These are phyloP conservation scores for Cryphonectria nitschkei DNA, from an alignment of 2,329 filamentous ascomycete species.

Conservation along the genomic window DNA sequence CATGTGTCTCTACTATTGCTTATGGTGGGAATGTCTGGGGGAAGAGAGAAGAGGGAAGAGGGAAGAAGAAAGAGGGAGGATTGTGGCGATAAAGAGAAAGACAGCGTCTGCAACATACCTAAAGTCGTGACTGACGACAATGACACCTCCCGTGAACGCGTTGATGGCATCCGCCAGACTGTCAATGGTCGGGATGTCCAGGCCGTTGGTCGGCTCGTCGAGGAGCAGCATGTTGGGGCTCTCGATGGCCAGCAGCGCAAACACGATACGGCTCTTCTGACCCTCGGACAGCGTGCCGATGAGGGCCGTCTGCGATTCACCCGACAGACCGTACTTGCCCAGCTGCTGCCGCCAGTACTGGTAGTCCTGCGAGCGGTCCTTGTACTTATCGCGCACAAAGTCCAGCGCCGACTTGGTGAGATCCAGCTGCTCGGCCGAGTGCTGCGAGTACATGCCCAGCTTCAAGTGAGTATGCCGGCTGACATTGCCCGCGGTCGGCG, in stretches of 20 bases:
- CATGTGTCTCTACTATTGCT: background rate
- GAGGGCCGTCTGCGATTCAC: conserved; percentile 91
- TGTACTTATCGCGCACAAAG: conserved; percentile 96
- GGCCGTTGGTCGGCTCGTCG: conserved; percentile 98
- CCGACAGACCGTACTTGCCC: conserved; percentile 88
- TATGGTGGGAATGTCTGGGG: background rate
- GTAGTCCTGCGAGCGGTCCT: conserved; percentile 88
- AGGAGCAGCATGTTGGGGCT: conserved; percentile 96
- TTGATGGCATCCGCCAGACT: conserved; percentile 97
- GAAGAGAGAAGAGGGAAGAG: no score
- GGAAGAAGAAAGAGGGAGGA: background rate
- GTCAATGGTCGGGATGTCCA: conserved; percentile 98
- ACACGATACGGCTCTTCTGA: conserved; percentile 97
- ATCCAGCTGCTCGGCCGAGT: conserved; percentile 97
- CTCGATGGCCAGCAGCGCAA: conserved; percentile 93
- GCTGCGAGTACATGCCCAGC: conserved; percentile 96
- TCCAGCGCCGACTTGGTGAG: conserved; percentile 97
- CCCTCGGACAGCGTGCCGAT: conserved; percentile 98
- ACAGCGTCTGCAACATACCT: conserved; percentile 62
- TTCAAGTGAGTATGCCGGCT: conserved; percentile 97
- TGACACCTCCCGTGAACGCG: conserved; percentile 91
- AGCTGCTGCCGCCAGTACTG: conserved; percentile 99
- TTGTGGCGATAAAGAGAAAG: conserved; percentile 5
- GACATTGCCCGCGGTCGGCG: conserved; percentile 79
- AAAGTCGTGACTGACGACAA: conserved; percentile 99